Evolutionary conservation across 192 early-diverging fungal species (phyloP), one percentile per base, ranked within the genome.

Genomic region (Coemansia sp.): DNA sequence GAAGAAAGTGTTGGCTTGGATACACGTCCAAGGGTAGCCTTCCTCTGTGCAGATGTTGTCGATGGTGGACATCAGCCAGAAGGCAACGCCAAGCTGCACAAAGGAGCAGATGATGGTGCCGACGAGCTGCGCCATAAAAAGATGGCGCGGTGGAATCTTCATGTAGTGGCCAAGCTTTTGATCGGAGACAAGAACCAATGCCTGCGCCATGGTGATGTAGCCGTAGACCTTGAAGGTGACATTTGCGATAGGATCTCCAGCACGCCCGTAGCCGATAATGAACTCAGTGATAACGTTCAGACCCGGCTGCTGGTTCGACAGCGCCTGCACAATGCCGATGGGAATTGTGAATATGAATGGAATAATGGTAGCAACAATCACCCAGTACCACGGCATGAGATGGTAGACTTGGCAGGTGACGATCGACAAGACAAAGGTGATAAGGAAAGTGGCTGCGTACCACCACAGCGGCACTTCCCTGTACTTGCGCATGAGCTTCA

Each of bases 181-280:
- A 67, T 92, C 91, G 46, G 59, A 42, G 7, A 85, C 69, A 28
- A 95, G 88, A 5, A 72, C 63, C 56, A 95, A 63, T 34, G 87
- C 88, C 70, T 97, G 94, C 13, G 75, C 65, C 77, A 92, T 82
- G 16, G 88, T 84, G 53, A 89, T 94, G 67, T 87, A 88, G 52
- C 90, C 91, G 42, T 93, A 86, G 25, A 91, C 89, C 73, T 96
- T 96, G 86, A 93, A 96, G 2, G 89, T 87, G 49, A 93, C 87
- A 49, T 92, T 91, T 58, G 87, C 89, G 20, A 93, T 89, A 12
- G 92, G 85, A 56, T 94, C 74, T 21, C 93, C 94, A 9, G 92
- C 89, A 0, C 88, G 72, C 6, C 68, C 75, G 42, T 90, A 90
- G 53, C 94, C 94, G 43, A 87, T 89, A 52, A 94, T 86, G 61